Evolutionary conservation across 2,329 filamentous ascomycete genomes (phyloP), one percentile per base, ranked within the genome.

Genomic region (Periconia macrospinosa): DNA sequence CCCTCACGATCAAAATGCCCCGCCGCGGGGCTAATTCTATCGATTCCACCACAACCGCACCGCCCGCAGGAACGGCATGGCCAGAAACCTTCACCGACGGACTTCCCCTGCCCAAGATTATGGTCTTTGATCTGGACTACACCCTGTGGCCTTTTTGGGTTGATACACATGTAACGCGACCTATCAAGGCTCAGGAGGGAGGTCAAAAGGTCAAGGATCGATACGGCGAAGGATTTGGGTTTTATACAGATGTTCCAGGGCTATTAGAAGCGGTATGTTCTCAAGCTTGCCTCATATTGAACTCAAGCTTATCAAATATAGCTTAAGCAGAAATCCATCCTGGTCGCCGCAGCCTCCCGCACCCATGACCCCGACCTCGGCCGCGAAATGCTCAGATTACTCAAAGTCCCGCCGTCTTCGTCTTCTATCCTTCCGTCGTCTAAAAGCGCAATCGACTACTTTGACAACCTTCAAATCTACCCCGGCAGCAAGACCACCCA

Each of bases 91-190:
- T 88, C 74, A 84, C 76, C 56, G 85, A 88, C 61, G 81, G 85
- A 41, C 83, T 86, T 0, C 90, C 91, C 0, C 83, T 96, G 1
- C 92, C 92, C 0, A 86, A 87, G 57, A 82, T 96, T 62, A 83
- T 97, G 65, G 90, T 94, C 59, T 97, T 97, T 77, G 94, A 97
- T 73, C 85, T 97, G 58, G 93, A 97, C 81, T 97, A 97, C 81
- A 97, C 94, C 0, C 82, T 97, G n/a, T 97, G 93, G 94, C 92
- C 92, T 5, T 97, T 97, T 77, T 97, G 93, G 93, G 88, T 96
- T 1, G 94, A 97, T 78, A 96, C 92, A 3, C 92, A 97, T 75
- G 89, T 94, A 64, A 85, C 86, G 20, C 83, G 86, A 7, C 92
- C 92, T 0, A 76, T 96, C 47, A 86, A 86, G 60, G 64, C 74